Evolutionary conservation across 345 rosid species (phyloP).

Genomic region (Eucalyptus camaldulensis): DNA sequence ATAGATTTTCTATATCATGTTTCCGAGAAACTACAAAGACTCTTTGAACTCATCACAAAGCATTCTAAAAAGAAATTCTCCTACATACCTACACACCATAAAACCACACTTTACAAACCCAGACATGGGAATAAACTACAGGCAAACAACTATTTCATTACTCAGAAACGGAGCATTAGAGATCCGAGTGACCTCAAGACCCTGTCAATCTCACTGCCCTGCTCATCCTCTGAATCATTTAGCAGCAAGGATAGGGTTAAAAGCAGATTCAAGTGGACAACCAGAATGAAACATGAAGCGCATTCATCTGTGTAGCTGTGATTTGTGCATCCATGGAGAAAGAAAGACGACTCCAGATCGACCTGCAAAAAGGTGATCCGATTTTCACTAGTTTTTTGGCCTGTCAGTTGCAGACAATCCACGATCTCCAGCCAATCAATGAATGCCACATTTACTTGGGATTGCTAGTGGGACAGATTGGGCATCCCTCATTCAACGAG

Average conservation of each 20-base stretch:
- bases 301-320: background rate
- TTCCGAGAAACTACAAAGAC: background rate
- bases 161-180: background rate
- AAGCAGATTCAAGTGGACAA: background rate
- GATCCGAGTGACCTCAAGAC: background rate
- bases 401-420: background rate
- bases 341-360: background rate
- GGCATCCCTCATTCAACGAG: background rate
- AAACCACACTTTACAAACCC: background rate
- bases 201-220: background rate
- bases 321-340: background rate
- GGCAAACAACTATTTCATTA: background rate
- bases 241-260: accelerated
- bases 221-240: background rate
- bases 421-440: background rate
- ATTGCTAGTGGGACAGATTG: background rate
- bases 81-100: background rate
- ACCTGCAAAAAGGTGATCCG: background rate
- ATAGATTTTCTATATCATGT: background rate
- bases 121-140: background rate
- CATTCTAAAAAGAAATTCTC: background rate
- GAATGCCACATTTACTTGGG: background rate
- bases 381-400: background rate
- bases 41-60: background rate
- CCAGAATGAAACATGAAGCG: background rate